Evolutionary conservation across 176 grass and related monocot species (phyloP).

Genomic region (Rhynchospora tenuis): DNA sequence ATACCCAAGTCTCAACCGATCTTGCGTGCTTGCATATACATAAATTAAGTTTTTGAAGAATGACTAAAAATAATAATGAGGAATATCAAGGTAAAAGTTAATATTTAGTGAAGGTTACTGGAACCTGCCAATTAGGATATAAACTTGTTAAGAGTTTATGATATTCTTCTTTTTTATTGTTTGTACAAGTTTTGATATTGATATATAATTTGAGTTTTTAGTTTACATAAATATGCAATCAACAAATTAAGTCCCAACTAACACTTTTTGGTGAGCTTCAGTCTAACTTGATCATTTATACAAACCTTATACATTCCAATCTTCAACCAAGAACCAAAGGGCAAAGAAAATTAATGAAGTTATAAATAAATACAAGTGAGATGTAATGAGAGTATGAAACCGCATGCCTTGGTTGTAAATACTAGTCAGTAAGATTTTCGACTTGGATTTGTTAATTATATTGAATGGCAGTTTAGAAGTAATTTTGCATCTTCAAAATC

Average conservation of each 20-base stretch:
- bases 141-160: too few species aligned
- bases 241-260: background rate
- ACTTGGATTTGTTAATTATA: background rate
- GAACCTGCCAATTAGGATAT: too few species aligned
- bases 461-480: background rate
- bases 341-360: background rate
- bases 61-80: too few species aligned
- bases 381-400: background rate
- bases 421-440: background rate
- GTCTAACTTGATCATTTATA: background rate
- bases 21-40: too few species aligned
- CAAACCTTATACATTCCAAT: background rate
- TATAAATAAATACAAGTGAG: background rate
- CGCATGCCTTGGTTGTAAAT: background rate
- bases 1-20: too few species aligned
- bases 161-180: too few species aligned
- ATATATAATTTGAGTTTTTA: background rate
- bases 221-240: background rate
- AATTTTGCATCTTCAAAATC: constrained; percentile 5
- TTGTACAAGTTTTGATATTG: too few species aligned
- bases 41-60: too few species aligned
- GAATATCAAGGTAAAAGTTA: too few species aligned
- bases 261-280: background rate
- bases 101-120: too few species aligned
- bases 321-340: background rate